Evolutionary conservation across 805 yeast genomes (phyloP).

Genomic region (Myxozyma monticola): DNA sequence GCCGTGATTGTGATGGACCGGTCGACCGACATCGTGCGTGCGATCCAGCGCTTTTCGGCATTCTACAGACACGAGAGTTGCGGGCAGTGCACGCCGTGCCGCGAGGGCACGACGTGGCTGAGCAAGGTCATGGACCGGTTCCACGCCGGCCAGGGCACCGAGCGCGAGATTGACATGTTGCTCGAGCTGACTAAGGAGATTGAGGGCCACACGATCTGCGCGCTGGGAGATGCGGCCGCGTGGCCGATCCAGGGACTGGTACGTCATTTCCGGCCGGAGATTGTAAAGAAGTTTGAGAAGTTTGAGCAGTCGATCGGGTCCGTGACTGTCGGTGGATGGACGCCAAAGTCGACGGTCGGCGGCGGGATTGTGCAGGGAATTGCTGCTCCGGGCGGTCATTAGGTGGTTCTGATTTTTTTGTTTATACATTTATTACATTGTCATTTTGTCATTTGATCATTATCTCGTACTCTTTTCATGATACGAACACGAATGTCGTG

Average conservation of each 20-base stretch:
- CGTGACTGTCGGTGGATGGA: constrained; percentile 78
- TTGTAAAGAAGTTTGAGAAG: constrained; percentile 71
- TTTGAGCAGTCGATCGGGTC: constrained; percentile 53
- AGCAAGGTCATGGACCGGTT: constrained; percentile 82
- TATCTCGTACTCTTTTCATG: too few relatives aligned
- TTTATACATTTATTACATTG: neutral
- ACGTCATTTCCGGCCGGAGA: constrained; percentile 78
- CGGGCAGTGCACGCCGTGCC: constrained; percentile 93
- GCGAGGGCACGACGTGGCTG: constrained; percentile 90
- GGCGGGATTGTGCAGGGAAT: constrained; percentile 63
- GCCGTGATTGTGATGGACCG: constrained; percentile 91
- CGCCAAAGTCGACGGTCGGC: constrained; percentile 54
- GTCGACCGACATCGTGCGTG: constrained; percentile 78
- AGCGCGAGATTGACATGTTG: constrained; percentile 80
- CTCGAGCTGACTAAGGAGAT: constrained; percentile 81
- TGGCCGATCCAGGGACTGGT: constrained; percentile 93
- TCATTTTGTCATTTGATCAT: neutral
- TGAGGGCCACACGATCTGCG: constrained; percentile 91
- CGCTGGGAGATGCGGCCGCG: constrained; percentile 89
- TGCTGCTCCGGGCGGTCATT: constrained; percentile 36
- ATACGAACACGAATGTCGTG: too few relatives aligned
- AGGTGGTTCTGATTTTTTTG: neutral
- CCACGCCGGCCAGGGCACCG: constrained; percentile 73
- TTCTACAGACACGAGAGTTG: constrained; percentile 91
- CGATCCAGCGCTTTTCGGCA: constrained; percentile 79